phyloP scores from a whole-genome alignment of 2,329 filamentous ascomycete genomes.

The Aspergillus ruber region DNA sequence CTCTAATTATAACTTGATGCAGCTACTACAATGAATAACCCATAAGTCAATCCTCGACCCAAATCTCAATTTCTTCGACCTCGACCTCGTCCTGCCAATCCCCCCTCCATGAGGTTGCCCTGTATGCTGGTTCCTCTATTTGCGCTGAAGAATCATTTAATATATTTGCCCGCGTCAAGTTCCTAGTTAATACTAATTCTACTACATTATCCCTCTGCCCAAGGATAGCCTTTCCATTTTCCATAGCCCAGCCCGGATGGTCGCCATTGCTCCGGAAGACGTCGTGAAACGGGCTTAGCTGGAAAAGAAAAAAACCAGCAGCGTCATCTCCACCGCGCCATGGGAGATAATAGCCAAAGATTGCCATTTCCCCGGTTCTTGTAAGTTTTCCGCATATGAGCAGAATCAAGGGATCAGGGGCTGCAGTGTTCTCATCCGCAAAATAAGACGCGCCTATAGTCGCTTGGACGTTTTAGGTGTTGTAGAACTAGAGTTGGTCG shows the following conservation, averaged over 20 bases:
- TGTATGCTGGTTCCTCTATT: not conserved
- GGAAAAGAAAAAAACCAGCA: not conserved
- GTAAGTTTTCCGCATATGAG: not conserved
- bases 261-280: not conserved
- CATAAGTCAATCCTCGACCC: not conserved
- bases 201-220: not conserved
- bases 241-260: not conserved
- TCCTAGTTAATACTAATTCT: not conserved
- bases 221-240: not conserved
- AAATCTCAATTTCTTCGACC: not conserved
- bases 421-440: not conserved
- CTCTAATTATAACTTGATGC: too few relatives aligned
- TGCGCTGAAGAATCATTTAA: not conserved
- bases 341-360: not conserved
- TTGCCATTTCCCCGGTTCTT: not conserved
- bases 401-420: not conserved
- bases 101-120: not conserved
- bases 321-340: not conserved
- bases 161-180: not conserved
- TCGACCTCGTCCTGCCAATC: not conserved
- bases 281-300: not conserved
- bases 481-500: not conserved
- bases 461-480: not conserved
- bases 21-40: too few relatives aligned
- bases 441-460: not conserved